Evolutionary conservation across 2,329 filamentous ascomycete species (phyloP).

Genomic region (Venturia oleaginea): DNA sequence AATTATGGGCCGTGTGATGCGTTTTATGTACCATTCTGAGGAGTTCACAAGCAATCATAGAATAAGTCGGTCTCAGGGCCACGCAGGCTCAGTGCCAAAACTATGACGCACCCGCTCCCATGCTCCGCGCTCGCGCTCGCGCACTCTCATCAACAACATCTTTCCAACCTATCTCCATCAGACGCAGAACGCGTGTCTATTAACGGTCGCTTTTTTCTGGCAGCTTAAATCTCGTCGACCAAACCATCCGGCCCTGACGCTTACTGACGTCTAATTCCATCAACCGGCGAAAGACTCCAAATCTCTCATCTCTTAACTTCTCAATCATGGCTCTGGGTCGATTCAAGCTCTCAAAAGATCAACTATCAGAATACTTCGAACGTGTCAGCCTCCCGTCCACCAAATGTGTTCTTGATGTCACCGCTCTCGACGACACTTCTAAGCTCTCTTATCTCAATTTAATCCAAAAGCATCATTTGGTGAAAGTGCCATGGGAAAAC

Average conservation of each 20-base stretch:
- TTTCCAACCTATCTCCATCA: background rate
- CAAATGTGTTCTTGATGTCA: background rate
- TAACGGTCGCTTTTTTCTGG: too few species aligned
- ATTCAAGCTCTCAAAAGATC: background rate
- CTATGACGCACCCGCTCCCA: too few species aligned
- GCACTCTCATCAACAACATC: background rate
- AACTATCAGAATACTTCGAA: background rate
- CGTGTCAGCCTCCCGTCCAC: background rate
- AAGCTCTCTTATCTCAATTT: conserved; percentile 1
- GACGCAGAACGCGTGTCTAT: background rate
- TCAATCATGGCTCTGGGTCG: background rate
- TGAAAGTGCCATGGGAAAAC: conserved; percentile 47
- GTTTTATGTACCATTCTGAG: too few species aligned
- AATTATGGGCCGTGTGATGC: too few species aligned
- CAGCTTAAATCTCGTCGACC: too few species aligned
- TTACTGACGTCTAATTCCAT: too few species aligned
- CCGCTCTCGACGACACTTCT: background rate
- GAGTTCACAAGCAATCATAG: too few species aligned
- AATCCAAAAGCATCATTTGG: conserved; percentile 28
- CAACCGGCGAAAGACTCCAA: too few species aligned
- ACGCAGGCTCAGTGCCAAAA: too few species aligned
- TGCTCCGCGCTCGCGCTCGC: background rate
- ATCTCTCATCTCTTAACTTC: background rate
- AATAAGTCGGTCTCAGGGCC: too few species aligned
- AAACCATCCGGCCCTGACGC: too few species aligned